Evolutionary conservation across 148 eudicot genomes (phyloP), one percentile per base, ranked within the genome.

Genomic region (Dysphania ambrosioides): DNA sequence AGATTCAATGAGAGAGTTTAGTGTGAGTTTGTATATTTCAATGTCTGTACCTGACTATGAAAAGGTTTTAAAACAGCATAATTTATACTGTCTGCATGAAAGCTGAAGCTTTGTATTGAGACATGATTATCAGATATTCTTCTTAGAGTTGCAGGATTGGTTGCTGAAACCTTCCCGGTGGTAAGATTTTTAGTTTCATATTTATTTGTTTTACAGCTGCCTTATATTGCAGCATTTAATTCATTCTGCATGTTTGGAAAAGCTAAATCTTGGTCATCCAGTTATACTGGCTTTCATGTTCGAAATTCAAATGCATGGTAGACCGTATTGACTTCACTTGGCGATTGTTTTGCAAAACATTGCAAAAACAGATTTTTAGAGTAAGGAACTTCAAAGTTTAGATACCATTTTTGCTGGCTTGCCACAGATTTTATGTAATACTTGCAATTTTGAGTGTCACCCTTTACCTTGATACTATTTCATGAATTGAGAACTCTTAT

Each of bases 131-230:
- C 42, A n/a, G 60, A 64, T 64, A 35, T 47, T 64, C 42, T 64
- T 38, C 34, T 36, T 75, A 65, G 63, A 66, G 71, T 73, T 44
- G 36, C 65, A 59, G 63, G 66, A 57, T 24, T 72, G 55, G 36
- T 58, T 72, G 63, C n/a, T 64, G 30, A 24, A 65, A 63, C 59
- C 47, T 74, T 51, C 61, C 42, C 21, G 53, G 60, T 65, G 47
- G 71, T 59, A 51, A 65, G 77, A 75, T 10, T 26, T 59, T 41
- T 38, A 36, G n/a, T 41, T 8, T 2, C 1, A 6, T 26, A 11
- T 67, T 23, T n/a, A 9, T 35, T 16, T 34, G n/a, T 32, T 4
- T 26, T 15, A 72, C 40, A 21, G 12, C 12, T 35, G 71, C 42
- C 67, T 62, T 63, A 23, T 74, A 13, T 74, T 66, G 51, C 70